Conservation (phyloP, 1,284 basidiomycete species). For the Cystobasidium slooffiae region DNA sequence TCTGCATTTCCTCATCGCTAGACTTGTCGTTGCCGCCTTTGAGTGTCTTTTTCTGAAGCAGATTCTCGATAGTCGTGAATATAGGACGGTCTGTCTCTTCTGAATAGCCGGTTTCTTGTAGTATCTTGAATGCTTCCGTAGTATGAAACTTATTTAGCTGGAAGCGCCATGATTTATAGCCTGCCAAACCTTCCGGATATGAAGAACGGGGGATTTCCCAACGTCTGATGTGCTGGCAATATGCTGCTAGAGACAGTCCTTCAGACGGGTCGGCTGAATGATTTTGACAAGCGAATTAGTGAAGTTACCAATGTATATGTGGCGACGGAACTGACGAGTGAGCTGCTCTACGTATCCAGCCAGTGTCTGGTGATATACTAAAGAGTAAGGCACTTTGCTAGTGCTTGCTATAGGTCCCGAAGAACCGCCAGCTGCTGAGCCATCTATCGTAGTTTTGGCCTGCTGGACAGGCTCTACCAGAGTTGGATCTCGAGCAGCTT, state of each 20-base stretch:
- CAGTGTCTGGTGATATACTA: conserved; percentile 32
- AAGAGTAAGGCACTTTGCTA: conserved; percentile 22
- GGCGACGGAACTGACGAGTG: conserved; percentile 6
- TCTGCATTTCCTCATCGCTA: conserved; percentile 42
- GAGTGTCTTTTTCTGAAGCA: conserved; percentile 41
- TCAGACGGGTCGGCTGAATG: conserved; percentile 29
- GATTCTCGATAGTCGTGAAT: conserved; percentile 19
- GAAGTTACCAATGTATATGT: no score
- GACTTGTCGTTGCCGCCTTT: conserved; percentile 41
- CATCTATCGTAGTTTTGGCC: conserved; percentile 20
- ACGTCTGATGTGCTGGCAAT: conserved; percentile 37
- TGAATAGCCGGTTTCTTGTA: conserved; percentile 10
- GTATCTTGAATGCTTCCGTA: conserved; percentile 11
- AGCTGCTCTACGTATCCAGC: conserved; percentile 23
- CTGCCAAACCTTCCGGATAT: conserved; percentile 40
- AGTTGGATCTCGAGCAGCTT: conserved; percentile 17
- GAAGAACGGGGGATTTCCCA: conserved; percentile 38
- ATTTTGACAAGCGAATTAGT: not conserved
- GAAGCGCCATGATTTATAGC: conserved; percentile 38
- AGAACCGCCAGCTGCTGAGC: not conserved
- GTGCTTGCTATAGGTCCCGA: conserved; percentile 3
- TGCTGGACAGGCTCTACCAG: conserved; percentile 18
- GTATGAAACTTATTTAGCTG: conserved; percentile 37
- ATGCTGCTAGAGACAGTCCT: conserved; percentile 19
- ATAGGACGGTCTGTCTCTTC: conserved; percentile 19